These are phyloP conservation scores for Moniliophthora roreri DNA, from an alignment of 1,284 basidiomycete genomes.

Conservation along the genomic window DNA sequence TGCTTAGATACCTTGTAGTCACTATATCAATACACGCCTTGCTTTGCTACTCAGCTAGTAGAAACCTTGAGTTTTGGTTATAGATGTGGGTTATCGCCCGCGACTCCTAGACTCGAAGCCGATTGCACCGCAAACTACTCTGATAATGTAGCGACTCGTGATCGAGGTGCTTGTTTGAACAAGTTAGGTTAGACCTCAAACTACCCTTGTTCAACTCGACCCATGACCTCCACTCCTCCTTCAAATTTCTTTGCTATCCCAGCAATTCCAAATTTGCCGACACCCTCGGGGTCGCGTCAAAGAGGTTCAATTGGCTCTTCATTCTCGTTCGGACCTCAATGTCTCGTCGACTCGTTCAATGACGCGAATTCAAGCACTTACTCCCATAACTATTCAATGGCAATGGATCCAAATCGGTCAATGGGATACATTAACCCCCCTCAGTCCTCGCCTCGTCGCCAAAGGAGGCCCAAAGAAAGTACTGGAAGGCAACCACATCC, in stretches of 20 bases:
- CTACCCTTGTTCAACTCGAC: not conserved
- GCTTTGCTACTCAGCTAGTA: too few relatives aligned
- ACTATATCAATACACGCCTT: too few relatives aligned
- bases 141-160: too few relatives aligned
- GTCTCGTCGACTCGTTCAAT: constrained; percentile 65
- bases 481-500: constrained; percentile 54
- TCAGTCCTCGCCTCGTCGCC: constrained; percentile 57
- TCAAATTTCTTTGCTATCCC: not conserved
- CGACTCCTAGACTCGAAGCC: too few relatives aligned
- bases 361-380: constrained; percentile 57
- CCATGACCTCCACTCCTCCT: constrained; percentile 6
- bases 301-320: constrained; percentile 74
- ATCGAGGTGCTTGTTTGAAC: too few relatives aligned
- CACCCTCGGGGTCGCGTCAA: constrained; percentile 43
- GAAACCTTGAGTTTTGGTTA: too few relatives aligned
- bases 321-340: constrained; percentile 79
- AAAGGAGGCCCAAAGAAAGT: constrained; percentile 48
- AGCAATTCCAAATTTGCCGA: constrained; percentile 37
- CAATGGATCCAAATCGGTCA: constrained; percentile 75
- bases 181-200: not conserved
- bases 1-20: too few relatives aligned
- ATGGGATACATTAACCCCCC: constrained; percentile 68
- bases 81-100: too few relatives aligned
- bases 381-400: constrained; percentile 51
- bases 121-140: too few relatives aligned